Evolutionary conservation across 306 rosid genomes (phyloP).

Genomic region (Nissolia schottii): DNA sequence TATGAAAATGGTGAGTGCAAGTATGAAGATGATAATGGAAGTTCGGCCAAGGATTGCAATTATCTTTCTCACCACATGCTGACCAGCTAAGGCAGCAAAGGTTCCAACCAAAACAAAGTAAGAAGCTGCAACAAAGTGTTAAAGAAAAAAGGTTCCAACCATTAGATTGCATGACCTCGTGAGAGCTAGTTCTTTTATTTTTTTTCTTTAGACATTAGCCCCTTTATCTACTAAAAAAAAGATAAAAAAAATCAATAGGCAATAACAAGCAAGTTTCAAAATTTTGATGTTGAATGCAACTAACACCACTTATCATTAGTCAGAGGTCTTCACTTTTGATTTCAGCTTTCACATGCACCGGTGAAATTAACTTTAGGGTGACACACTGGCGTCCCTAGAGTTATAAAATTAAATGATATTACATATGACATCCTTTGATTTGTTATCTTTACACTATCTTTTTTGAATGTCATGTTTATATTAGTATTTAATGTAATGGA

Average conservation of each 20-base stretch:
- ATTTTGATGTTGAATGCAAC: not conserved
- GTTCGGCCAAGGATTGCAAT: constrained; percentile 64
- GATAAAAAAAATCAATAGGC: not conserved
- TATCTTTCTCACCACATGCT: constrained; percentile 67
- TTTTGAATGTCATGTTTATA: no score
- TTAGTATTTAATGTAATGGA: no score
- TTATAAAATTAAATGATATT: no score
- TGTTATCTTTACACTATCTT: no score
- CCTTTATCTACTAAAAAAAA: no score
- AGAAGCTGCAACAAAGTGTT: constrained; percentile 44
- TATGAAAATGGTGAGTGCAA: constrained; percentile 60
- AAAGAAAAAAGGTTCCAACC: no score
- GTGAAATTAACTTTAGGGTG: not conserved
- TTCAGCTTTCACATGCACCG: not conserved
- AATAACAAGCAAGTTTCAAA: not conserved
- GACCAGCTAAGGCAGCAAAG: constrained; percentile 67
- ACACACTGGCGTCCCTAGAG: no score
- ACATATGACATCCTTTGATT: no score
- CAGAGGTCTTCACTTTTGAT: not conserved
- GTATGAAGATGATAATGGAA: constrained; percentile 69
- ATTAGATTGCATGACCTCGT: no score
- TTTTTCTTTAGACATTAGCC: no score
- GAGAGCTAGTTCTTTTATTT: no score
- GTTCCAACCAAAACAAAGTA: constrained; percentile 63
- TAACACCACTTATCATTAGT: not conserved